These are phyloP conservation scores for Calycina herbarum DNA, from an alignment of 2,329 filamentous ascomycete genomes.

Conservation along the genomic window DNA sequence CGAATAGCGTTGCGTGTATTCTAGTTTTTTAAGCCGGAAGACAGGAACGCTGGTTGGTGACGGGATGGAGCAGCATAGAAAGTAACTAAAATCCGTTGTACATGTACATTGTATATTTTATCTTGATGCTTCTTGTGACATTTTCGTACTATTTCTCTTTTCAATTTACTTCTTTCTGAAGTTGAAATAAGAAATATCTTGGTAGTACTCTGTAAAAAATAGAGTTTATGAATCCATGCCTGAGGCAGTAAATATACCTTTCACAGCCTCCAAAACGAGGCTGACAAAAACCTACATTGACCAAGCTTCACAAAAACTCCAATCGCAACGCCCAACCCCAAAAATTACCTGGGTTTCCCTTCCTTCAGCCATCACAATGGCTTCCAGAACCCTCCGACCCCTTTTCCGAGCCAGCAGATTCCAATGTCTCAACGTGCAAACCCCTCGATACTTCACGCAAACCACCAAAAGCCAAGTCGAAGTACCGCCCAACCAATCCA, in stretches of 20 bases:
- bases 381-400: slow-evolving; percentile 27
- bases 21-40: slow-evolving; percentile 32
- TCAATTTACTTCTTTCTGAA: no score
- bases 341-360: not conserved
- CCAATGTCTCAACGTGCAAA: slow-evolving; percentile 21
- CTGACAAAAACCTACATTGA: slow-evolving; percentile 13
- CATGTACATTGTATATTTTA: slow-evolving; percentile 8
- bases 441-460: slow-evolving; percentile 25
- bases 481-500: slow-evolving; percentile 20
- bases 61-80: slow-evolving; percentile 34
- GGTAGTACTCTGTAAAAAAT: no score
- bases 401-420: slow-evolving; percentile 24
- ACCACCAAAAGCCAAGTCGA: slow-evolving; percentile 21
- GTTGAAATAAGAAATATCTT: no score
- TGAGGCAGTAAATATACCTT: no score
- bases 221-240: no score
- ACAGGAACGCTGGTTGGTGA: slow-evolving; percentile 32
- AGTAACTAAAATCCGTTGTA: slow-evolving; percentile 34
- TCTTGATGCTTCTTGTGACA: not conserved
- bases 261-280: slow-evolving; percentile 8
- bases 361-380: slow-evolving; percentile 23
- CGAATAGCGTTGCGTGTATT: slow-evolving; percentile 40
- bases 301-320: not conserved
- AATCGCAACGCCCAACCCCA: not conserved
- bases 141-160: no score